phyloP scores from a whole-genome alignment of 1,284 basidiomycete species.

The Apiotrichum sp. region DNA sequence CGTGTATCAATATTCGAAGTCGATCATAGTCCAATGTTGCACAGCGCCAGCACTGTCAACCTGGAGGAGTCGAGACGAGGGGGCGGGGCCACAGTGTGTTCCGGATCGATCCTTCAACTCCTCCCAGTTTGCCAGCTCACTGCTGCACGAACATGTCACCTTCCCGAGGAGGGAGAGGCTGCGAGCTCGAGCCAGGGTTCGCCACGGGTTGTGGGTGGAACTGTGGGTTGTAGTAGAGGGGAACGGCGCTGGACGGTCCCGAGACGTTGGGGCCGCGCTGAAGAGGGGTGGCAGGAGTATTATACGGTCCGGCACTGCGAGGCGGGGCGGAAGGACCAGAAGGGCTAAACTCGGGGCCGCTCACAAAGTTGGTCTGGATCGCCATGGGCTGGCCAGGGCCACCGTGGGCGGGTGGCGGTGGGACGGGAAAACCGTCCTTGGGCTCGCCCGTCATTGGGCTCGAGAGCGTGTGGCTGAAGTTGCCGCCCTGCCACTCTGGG shows the following conservation, averaged over 20 bases:
- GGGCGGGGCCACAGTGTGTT: background rate
- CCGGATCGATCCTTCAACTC: too few relatives aligned
- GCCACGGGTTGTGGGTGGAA: background rate
- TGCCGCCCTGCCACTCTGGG: background rate
- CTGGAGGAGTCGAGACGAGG: background rate
- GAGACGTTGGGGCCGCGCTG: background rate
- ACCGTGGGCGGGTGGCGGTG: background rate
- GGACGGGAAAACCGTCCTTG: background rate
- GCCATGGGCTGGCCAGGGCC: background rate
- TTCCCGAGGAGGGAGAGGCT: background rate
- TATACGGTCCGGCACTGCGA: background rate
- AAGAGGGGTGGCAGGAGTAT: constrained; percentile 2
- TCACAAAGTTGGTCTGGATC: background rate
- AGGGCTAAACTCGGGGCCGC: background rate
- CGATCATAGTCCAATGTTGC: background rate
- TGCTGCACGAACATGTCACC: background rate
- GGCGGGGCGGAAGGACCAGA: background rate
- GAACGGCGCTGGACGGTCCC: background rate
- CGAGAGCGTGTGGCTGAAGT: constrained; percentile 5
- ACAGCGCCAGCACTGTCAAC: background rate
- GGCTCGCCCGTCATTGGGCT: constrained; percentile 1
- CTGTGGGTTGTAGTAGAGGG: constrained; percentile 7
- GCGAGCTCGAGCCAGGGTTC: background rate
- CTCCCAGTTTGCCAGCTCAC: background rate
- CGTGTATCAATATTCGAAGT: background rate